phyloP scores from a whole-genome alignment of 179 eudicot genomes.

The Patellifolia procumbens region DNA sequence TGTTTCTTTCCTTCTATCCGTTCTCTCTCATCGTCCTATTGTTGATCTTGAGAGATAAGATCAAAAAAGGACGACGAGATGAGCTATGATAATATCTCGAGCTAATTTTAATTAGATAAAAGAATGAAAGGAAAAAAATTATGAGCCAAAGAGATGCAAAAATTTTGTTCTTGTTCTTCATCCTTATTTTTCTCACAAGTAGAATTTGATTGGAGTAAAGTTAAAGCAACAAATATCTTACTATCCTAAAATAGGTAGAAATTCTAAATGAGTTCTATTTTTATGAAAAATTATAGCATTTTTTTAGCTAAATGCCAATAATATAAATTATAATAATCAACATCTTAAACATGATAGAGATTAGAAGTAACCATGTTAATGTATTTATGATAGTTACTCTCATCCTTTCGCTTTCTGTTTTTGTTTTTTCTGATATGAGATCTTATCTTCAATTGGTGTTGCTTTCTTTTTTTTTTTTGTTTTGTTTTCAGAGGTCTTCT shows the following conservation, averaged over 20 bases:
- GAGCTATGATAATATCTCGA: background rate
- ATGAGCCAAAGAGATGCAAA: background rate
- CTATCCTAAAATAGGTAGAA: constrained; percentile 10
- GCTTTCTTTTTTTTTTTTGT: too few species aligned
- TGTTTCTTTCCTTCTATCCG: background rate
- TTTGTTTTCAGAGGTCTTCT: too few species aligned
- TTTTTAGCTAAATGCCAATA: background rate
- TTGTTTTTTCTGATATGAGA: too few species aligned
- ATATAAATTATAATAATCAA: background rate
- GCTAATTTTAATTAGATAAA: background rate
- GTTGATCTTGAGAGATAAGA: background rate
- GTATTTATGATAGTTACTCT: too few species aligned
- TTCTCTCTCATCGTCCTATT: background rate
- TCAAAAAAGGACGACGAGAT: constrained; percentile 16
- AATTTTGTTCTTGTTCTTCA: background rate
- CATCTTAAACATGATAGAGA: background rate
- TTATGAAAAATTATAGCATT: background rate
- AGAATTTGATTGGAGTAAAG: background rate
- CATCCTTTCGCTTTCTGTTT: too few species aligned
- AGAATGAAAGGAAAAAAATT: background rate
- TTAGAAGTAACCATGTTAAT: too few species aligned
- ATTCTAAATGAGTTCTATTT: background rate
- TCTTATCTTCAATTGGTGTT: too few species aligned
- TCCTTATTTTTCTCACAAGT: constrained; percentile 15
- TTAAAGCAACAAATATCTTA: background rate